A percentile compares a stretch with the other conserved stretches of the same genome.
These are phyloP conservation scores for Nannizzia gypsea DNA, from an alignment of 2,329 filamentous ascomycete species.

Conservation along the genomic window DNA sequence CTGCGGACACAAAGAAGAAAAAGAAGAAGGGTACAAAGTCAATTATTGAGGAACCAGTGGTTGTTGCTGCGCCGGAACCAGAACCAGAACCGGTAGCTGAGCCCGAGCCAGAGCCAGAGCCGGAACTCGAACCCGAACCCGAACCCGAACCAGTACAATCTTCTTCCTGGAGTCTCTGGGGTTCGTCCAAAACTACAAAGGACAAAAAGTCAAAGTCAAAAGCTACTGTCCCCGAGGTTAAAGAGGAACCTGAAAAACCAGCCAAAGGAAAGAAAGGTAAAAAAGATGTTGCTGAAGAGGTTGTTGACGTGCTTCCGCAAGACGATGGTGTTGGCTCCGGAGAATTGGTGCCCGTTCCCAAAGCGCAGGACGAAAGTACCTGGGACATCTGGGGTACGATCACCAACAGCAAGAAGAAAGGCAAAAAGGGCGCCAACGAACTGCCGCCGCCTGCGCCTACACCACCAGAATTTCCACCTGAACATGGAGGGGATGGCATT, in stretches of 20 bases:
- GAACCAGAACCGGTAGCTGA: neutral
- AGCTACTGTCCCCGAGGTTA: neutral
- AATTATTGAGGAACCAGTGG: neutral
- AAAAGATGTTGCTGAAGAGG: neutral
- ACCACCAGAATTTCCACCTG: slow-evolving; percentile 29
- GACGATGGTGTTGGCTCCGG: slow-evolving; percentile 12
- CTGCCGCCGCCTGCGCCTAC: slow-evolving; percentile 39
- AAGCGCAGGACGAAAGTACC: slow-evolving; percentile 14
- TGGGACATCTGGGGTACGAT: slow-evolving; percentile 25
- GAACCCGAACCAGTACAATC: neutral
- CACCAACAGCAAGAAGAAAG: slow-evolving; percentile 42
- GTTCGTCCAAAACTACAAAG: slow-evolving; percentile 8
- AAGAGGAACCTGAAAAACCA: neutral
- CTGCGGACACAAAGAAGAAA: neutral
- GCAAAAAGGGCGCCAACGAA: slow-evolving; percentile 32
- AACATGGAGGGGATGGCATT: slow-evolving; percentile 23
- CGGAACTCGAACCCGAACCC: slow-evolving; percentile 25
- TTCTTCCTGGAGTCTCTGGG: slow-evolving; percentile 10
- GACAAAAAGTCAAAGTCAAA: slow-evolving; percentile 5
- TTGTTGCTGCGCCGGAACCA: neutral
- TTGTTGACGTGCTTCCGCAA: neutral
- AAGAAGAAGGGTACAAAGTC: slow-evolving; percentile 3
- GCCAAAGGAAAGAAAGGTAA: neutral
- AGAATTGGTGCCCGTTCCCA: slow-evolving; percentile 12
- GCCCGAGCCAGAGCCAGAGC: slow-evolving; percentile 19